Conservation (phyloP, 768 basidiomycete species). For the Boletus sensibilis region DNA sequence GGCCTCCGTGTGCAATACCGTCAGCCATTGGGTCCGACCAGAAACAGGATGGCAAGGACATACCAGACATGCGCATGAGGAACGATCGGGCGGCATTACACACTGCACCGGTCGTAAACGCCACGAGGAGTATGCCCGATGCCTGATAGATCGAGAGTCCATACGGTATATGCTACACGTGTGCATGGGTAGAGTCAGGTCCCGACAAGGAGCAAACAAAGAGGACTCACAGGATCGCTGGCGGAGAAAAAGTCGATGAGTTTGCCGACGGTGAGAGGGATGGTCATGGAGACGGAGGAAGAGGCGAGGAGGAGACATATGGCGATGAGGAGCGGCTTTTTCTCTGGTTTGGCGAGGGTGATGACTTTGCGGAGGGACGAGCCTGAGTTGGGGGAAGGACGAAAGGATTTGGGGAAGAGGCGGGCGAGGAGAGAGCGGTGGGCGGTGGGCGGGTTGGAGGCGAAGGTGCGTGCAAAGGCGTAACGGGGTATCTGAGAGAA, state of each 20-base stretch:
- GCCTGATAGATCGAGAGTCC: conserved; percentile 80
- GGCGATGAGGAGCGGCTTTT: conserved; percentile 70
- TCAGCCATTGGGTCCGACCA: neutral
- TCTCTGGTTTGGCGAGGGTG: conserved; percentile 79
- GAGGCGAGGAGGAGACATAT: conserved; percentile 83
- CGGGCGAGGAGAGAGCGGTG: conserved; percentile 24
- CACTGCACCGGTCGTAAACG: conserved; percentile 84
- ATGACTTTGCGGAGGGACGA: conserved; percentile 76
- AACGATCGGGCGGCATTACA: conserved; percentile 84
- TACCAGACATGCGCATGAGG: conserved; percentile 84
- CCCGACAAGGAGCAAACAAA: too few species aligned
- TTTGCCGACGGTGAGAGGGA: conserved; percentile 91
- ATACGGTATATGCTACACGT: conserved; percentile 66
- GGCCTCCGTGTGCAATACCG: conserved; percentile 41
- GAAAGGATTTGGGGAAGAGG: conserved; percentile 33
- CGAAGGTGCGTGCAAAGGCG: conserved; percentile 8
- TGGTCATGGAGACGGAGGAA: conserved; percentile 85
- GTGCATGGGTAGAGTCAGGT: neutral
- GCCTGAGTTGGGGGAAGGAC: conserved; percentile 39
- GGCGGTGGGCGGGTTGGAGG: conserved; percentile 5
- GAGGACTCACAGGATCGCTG: conserved; percentile 52
- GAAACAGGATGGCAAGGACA: conserved; percentile 11
- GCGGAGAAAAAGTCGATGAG: conserved; percentile 92
- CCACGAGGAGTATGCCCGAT: conserved; percentile 63
- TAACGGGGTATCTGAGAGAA: neutral